Evolutionary conservation across 768 basidiomycete species (phyloP), one percentile per base, ranked within the genome.

Genomic region (Lyophyllum semitale): DNA sequence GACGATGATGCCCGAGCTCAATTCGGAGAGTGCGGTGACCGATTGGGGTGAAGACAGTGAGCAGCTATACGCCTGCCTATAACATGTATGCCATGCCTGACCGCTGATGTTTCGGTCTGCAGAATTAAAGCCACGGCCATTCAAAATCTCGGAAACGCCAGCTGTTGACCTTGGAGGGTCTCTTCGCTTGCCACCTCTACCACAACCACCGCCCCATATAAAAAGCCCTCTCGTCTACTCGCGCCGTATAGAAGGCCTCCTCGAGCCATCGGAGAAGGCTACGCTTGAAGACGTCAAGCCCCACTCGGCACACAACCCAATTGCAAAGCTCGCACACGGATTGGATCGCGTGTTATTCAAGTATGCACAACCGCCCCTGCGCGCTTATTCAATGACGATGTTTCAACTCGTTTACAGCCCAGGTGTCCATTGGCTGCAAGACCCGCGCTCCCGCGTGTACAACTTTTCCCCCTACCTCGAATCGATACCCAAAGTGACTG

Each of bases 381-480:
- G 12, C 55, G 43, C 15, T 22, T 43, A 7, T 27, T 27, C 4
- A 13, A 22, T 41, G 50, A 27, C 32, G 17, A 54, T 30, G 55
- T 53, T 27, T 54, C 38, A 3, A 15, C 17, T 18, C 55, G 20
- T 33, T 57, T 54, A 22, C 56, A 97, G 95, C 61, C 91, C 90
- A 4, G 91, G 92, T 9, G 88, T 95, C 0, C 91, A 94, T 62
- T 92, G 92, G 87, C 72, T 97, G 2, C 84, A 85, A 63, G 94
- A 98, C 65, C 91, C 93, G 0, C 79, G 90, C 17, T 90, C 93
- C 0, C 79, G 84, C 5, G 88, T 93, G 13, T 95, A 91, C 72
- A 95, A 95, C 65, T 98, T 93, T 66, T 70, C 85, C 0, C 83
- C 85, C 3, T 82, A 79, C 65, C 73, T 97, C 4, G 83, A 91